A percentile compares a stretch with the other conserved stretches of the same genome.
phyloP scores from a whole-genome alignment of 2,329 filamentous ascomycete genomes.

The Phoma sp. region DNA sequence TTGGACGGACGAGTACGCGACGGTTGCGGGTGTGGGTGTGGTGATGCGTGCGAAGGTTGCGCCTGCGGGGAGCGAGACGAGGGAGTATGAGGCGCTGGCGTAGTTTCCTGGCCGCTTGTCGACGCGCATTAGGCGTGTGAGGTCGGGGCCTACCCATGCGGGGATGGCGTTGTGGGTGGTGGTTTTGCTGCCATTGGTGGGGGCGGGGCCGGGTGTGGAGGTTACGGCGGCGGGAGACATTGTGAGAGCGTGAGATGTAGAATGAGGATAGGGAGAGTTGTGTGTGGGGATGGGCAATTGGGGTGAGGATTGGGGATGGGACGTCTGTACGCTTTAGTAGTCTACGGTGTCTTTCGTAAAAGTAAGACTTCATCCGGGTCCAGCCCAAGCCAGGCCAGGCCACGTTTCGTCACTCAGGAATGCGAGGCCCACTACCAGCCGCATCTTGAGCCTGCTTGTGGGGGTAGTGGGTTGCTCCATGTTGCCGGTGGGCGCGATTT shows the following conservation, averaged over 20 bases:
- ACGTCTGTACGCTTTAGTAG: conserved; percentile 20
- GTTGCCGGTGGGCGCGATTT: conserved; percentile 5
- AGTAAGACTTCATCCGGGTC: not conserved
- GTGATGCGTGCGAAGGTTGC: conserved; percentile 59
- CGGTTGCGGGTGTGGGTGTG: conserved; percentile 51
- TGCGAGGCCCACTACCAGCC: conserved; percentile 12
- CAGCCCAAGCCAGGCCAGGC: conserved; percentile 2
- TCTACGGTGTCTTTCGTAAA: not conserved
- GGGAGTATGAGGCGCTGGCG: conserved; percentile 54
- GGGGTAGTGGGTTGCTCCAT: conserved; percentile 15
- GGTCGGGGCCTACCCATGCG: conserved; percentile 47
- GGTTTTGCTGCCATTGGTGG: conserved; percentile 27
- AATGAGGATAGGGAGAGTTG: not conserved
- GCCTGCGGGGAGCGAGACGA: conserved; percentile 57
- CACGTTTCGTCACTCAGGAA: conserved; percentile 12
- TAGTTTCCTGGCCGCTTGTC: conserved; percentile 49
- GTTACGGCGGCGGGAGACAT: conserved; percentile 42
- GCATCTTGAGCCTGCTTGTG: conserved; percentile 15
- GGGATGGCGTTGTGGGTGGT: conserved; percentile 25
- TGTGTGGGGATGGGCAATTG: not conserved
- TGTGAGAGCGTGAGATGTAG: not conserved
- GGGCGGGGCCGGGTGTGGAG: conserved; percentile 13
- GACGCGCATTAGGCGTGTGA: conserved; percentile 47
- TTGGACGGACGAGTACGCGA: conserved; percentile 61
- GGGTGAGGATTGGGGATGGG: not conserved